phyloP scores from a whole-genome alignment of 306 rosid species.

The Castanea sativa region DNA sequence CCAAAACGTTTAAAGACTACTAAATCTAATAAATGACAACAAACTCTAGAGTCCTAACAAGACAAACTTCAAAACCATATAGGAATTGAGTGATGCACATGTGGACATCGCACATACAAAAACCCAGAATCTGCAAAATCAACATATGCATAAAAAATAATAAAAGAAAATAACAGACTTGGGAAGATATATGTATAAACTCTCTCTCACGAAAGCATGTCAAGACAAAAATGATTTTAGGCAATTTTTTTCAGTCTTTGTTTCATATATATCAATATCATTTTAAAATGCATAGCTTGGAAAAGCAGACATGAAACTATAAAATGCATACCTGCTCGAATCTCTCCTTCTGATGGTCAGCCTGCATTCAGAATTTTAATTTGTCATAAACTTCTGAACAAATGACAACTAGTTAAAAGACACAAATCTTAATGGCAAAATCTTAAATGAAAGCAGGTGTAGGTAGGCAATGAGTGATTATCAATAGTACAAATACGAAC shows the following conservation, averaged over 20 bases:
- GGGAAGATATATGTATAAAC: not conserved
- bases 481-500: not conserved
- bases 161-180: not conserved
- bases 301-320: conserved; percentile 11
- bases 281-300: not conserved
- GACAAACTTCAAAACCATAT: not conserved
- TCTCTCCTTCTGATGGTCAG: conserved; percentile 53
- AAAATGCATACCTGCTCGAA: conserved; percentile 44
- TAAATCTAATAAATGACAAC: not conserved
- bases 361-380: conserved; percentile 54
- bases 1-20: not conserved
- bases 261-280: not conserved
- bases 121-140: not conserved
- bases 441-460: conserved; percentile 5
- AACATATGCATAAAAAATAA: no score
- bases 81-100: not conserved
- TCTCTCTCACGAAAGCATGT: not conserved
- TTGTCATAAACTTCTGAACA: conserved; percentile 26
- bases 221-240: not conserved
- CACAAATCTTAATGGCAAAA: not conserved
- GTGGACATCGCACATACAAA: not conserved
- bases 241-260: not conserved
- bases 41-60: not conserved
- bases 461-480: not conserved
- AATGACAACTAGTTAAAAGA: conserved; percentile 22